Evolutionary conservation across 768 basidiomycete genomes (phyloP).

Genomic region (Pulveroboletus sp.): DNA sequence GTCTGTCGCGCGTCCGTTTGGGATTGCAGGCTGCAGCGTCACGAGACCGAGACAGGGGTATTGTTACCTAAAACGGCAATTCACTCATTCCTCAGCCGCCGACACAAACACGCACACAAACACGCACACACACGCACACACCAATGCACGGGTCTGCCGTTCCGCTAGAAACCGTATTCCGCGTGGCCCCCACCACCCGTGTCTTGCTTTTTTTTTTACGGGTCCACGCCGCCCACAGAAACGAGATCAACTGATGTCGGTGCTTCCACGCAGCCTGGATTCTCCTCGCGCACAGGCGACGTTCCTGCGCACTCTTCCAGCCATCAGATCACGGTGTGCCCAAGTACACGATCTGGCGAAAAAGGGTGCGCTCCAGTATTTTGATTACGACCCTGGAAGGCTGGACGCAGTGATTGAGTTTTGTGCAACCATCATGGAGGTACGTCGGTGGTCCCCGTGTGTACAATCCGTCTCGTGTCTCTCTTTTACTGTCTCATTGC

Average conservation of each 20-base stretch:
- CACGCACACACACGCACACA: too few relatives aligned
- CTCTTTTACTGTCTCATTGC: not conserved
- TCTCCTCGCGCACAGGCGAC: slow-evolving; percentile 33
- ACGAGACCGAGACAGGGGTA: too few relatives aligned
- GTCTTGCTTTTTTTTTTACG: not conserved
- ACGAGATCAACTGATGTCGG: slow-evolving; percentile 4
- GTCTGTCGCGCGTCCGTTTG: too few relatives aligned
- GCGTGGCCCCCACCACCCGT: not conserved
- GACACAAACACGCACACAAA: too few relatives aligned
- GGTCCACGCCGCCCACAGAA: not conserved
- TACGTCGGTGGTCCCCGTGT: slow-evolving; percentile 28
- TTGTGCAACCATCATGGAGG: slow-evolving; percentile 76
- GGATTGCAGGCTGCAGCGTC: too few relatives aligned
- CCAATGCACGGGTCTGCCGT: too few relatives aligned
- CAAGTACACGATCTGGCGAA: slow-evolving; percentile 76
- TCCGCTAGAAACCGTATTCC: slow-evolving; percentile 1
- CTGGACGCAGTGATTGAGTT: slow-evolving; percentile 65
- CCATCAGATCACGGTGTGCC: slow-evolving; percentile 83
- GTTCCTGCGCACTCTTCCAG: slow-evolving; percentile 80
- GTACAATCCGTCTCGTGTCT: not conserved
- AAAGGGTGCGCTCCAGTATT: slow-evolving; percentile 74
- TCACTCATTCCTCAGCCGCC: too few relatives aligned
- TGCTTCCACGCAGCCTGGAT: slow-evolving; percentile 6
- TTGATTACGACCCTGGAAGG: slow-evolving; percentile 77
- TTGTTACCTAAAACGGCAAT: too few relatives aligned